These are phyloP conservation scores for Trematosphaeria pertusa DNA, from an alignment of 2,329 filamentous ascomycete genomes.

Conservation along the genomic window DNA sequence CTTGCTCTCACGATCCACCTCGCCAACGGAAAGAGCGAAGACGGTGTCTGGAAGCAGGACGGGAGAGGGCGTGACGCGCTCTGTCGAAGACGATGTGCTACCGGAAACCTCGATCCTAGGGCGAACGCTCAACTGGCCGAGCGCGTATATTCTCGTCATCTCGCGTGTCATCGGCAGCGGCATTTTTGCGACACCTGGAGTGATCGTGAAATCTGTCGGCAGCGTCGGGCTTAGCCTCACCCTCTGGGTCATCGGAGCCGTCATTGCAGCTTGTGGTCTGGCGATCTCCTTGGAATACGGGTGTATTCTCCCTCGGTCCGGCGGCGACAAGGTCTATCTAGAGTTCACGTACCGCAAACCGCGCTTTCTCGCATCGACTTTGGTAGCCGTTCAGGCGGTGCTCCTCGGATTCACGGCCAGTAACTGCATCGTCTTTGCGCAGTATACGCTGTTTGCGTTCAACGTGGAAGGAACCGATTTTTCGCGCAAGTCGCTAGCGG, in stretches of 20 bases:
- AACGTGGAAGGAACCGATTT: constrained; percentile 59
- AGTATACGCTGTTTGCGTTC: constrained; percentile 68
- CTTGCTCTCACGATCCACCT: constrained; percentile 25
- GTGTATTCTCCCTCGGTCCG: constrained; percentile 73
- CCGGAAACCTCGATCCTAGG: constrained; percentile 66
- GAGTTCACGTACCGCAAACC: constrained; percentile 72
- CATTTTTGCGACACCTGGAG: constrained; percentile 74
- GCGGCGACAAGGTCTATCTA: constrained; percentile 73
- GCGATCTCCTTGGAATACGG: constrained; percentile 71
- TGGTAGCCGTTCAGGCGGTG: constrained; percentile 69
- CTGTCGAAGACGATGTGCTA: constrained; percentile 64
- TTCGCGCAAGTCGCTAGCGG: constrained; percentile 60
- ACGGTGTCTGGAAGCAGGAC: constrained; percentile 16
- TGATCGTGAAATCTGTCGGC: constrained; percentile 70
- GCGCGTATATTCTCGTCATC: constrained; percentile 71
- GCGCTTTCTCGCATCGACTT: constrained; percentile 67
- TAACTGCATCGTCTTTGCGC: constrained; percentile 73
- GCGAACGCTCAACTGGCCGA: constrained; percentile 67
- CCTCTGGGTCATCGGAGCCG: constrained; percentile 69
- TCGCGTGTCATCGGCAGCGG: constrained; percentile 73
- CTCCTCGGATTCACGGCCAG: constrained; percentile 72
- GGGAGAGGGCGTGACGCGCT: constrained; percentile 21
- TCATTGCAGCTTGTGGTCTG: constrained; percentile 67
- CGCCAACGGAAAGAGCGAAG: constrained; percentile 26
- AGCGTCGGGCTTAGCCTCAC: constrained; percentile 69